phyloP scores from a whole-genome alignment of 2,329 filamentous ascomycete species.

The Sporothrix brasiliensis region DNA sequence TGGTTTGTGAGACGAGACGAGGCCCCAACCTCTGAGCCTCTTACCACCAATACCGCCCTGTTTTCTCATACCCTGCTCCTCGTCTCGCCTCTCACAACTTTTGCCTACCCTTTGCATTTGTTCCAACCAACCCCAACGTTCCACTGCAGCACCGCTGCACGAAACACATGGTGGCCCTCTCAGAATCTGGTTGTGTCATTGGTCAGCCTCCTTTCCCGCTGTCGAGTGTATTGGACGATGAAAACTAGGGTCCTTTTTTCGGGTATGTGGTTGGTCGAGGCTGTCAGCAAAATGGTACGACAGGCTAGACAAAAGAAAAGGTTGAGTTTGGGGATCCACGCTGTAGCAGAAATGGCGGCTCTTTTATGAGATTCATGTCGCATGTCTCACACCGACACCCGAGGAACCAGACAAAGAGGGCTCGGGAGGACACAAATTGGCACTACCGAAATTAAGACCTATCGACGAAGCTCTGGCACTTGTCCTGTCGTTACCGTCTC shows the following conservation, averaged over 20 bases:
- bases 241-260: slow-evolving; percentile 11
- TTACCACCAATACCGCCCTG: slow-evolving; percentile 33
- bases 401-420: not conserved
- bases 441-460: not conserved
- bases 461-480: not conserved
- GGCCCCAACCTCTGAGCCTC: not conserved
- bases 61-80: not conserved
- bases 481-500: not conserved
- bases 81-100: not conserved
- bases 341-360: not conserved
- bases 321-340: not conserved
- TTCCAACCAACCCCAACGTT: slow-evolving; percentile 5
- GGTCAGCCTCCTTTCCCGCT: slow-evolving; percentile 26
- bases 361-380: not conserved
- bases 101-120: not conserved
- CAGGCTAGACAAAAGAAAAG: not conserved
- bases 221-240: slow-evolving; percentile 22
- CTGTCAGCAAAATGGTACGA: slow-evolving; percentile 2
- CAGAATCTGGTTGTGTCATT: slow-evolving; percentile 4
- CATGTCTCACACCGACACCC: slow-evolving; percentile 5
- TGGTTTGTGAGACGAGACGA: slow-evolving; percentile 21
- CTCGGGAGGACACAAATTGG: not conserved
- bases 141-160: slow-evolving; percentile 27
- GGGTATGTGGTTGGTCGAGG: slow-evolving; percentile 12
- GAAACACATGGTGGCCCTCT: slow-evolving; percentile 27